Conservation (phyloP, 345 rosid species). For the Camelina neglecta region DNA sequence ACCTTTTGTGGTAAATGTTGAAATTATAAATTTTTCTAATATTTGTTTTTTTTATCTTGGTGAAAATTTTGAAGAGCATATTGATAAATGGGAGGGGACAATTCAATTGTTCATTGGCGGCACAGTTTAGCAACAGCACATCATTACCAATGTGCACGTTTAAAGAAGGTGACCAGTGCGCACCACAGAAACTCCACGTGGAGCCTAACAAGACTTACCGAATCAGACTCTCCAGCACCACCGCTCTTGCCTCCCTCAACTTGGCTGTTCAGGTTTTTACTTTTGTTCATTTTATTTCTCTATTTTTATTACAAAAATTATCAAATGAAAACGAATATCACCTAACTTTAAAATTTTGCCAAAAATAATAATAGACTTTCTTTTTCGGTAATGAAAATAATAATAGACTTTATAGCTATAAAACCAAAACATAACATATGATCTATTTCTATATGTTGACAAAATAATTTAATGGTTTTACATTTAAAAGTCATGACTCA, state of each 20-base stretch:
- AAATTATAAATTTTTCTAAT: neutral
- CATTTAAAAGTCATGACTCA: neutral
- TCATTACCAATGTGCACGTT: conserved; percentile 49
- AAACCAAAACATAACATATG: neutral
- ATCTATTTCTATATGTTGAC: neutral
- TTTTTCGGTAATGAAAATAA: too few species aligned
- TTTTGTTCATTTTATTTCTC: neutral
- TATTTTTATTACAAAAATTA: neutral
- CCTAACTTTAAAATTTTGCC: neutral
- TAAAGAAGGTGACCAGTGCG: conserved; percentile 62
- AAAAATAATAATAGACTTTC: too few species aligned
- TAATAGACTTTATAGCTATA: neutral
- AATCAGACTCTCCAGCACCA: conserved; percentile 71
- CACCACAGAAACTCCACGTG: conserved; percentile 59
- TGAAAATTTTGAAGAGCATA: conserved; percentile 38
- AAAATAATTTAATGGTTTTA: neutral
- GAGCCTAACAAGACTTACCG: conserved; percentile 67
- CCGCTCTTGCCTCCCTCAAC: conserved; percentile 79
- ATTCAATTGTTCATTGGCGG: conserved; percentile 72
- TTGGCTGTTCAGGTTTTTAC: conserved; percentile 59
- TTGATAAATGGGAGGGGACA: conserved; percentile 91
- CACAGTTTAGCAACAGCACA: conserved; percentile 38
- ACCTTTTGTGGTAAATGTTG: neutral
- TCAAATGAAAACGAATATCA: neutral
- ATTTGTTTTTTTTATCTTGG: neutral